Percentiles rank a stretch among this genome's conserved stretches.
Conservation (phyloP, 1,284 basidiomycete species). For the Cerrena zonata region DNA sequence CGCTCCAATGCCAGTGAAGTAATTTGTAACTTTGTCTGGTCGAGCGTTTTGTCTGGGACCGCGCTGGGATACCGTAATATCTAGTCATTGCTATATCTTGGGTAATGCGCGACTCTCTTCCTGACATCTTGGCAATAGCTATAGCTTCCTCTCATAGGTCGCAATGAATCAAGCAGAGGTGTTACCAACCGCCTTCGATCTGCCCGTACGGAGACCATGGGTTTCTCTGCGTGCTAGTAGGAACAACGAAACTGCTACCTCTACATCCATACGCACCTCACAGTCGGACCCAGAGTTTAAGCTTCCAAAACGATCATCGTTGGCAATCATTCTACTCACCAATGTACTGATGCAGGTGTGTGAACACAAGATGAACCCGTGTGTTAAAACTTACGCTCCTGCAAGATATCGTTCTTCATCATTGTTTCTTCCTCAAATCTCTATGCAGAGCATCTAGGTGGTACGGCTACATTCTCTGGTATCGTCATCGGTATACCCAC, state of each 20-base stretch:
- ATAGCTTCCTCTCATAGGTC: no score
- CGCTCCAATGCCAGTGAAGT: no score
- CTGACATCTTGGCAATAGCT: no score
- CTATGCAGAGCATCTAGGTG: conserved; percentile 60
- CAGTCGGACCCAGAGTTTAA: conserved; percentile 37
- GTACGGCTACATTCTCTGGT: conserved; percentile 61
- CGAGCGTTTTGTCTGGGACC: no score
- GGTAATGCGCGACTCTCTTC: no score
- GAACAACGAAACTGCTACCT: background rate
- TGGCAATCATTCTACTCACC: conserved; percentile 38
- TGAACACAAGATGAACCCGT: background rate
- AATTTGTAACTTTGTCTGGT: no score
- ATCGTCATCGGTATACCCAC: conserved; percentile 64
- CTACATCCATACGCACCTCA: background rate
- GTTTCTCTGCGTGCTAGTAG: conserved; percentile 3
- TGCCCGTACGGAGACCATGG: conserved; percentile 9
- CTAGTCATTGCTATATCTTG: no score
- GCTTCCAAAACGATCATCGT: conserved; percentile 39
- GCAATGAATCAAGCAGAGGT: conserved; percentile 12
- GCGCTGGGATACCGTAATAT: no score
- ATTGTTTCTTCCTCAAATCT: conserved; percentile 60
- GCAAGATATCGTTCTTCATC: conserved; percentile 61
- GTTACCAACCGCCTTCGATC: conserved; percentile 11
- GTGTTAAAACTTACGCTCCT: no score
- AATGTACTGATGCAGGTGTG: conserved; percentile 44